Evolutionary conservation across 2,329 filamentous ascomycete genomes (phyloP).

Genomic region (Talaromyces sp.): DNA sequence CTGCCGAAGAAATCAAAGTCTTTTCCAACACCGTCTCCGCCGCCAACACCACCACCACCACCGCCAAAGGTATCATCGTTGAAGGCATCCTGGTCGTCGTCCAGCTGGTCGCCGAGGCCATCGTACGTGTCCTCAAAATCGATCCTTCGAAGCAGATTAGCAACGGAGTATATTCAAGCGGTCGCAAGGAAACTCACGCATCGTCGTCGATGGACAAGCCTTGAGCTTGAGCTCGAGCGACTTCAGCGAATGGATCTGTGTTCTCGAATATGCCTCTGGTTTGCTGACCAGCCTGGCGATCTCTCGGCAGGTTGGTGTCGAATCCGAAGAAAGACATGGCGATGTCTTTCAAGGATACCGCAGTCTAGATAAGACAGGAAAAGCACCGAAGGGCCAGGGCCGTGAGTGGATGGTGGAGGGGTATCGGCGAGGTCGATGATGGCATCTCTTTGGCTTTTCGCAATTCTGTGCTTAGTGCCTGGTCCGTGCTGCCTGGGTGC

Average conservation of each 20-base stretch:
- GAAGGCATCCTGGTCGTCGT: slow-evolving; percentile 88
- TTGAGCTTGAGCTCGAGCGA: slow-evolving; percentile 57
- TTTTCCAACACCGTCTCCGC: slow-evolving; percentile 61
- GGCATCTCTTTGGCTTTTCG: slow-evolving; percentile 7
- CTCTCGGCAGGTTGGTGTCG: slow-evolving; percentile 63
- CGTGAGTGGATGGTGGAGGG: slow-evolving; percentile 3
- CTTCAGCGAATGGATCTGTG: slow-evolving; percentile 81
- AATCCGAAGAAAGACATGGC: slow-evolving; percentile 91
- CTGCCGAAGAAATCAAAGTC: slow-evolving; percentile 97
- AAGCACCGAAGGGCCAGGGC: slow-evolving; percentile 15
- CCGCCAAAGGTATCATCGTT: slow-evolving; percentile 92
- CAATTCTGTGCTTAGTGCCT: neutral
- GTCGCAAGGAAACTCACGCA: slow-evolving; percentile 42
- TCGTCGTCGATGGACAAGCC: slow-evolving; percentile 45
- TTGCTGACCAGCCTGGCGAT: slow-evolving; percentile 64
- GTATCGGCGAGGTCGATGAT: slow-evolving; percentile 10
- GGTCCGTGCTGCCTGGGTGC: neutral
- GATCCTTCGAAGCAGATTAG: slow-evolving; percentile 47
- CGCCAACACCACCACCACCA: slow-evolving; percentile 40
- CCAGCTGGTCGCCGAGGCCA: slow-evolving; percentile 82
- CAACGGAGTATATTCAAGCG: neutral
- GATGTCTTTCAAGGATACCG: slow-evolving; percentile 20
- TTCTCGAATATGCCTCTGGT: slow-evolving; percentile 74
- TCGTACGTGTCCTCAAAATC: slow-evolving; percentile 99
- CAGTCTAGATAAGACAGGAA: slow-evolving; percentile 13